Conservation (phyloP, 2,329 filamentous ascomycete species). For the Exophiala calicioides region DNA sequence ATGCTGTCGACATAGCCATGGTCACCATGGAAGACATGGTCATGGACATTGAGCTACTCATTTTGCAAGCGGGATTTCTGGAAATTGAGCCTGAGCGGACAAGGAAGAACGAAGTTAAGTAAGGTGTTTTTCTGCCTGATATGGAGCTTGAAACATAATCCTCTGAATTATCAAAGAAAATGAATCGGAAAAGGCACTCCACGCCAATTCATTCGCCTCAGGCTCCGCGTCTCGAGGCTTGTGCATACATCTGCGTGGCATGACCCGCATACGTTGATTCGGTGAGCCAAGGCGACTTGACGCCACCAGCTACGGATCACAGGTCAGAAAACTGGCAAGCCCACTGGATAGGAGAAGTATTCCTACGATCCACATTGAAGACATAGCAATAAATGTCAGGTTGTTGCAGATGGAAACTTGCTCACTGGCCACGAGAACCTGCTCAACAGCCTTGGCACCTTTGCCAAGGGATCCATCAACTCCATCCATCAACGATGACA, state of each 20-base stretch:
- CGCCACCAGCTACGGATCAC: too few species aligned
- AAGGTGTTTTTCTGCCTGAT: too few species aligned
- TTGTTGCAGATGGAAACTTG: constrained; percentile 14
- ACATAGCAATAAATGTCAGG: background rate
- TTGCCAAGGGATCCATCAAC: background rate
- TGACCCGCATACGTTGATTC: background rate
- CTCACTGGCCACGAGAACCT: constrained; percentile 22
- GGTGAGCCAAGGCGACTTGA: too few species aligned
- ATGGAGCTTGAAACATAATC: too few species aligned
- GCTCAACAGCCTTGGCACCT: constrained; percentile 23
- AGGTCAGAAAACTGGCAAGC: background rate
- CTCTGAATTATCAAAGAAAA: too few species aligned
- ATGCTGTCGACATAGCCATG: constrained; percentile 13
- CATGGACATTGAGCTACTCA: constrained; percentile 14
- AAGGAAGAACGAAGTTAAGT: too few species aligned
- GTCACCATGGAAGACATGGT: constrained; percentile 15
- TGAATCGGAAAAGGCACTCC: too few species aligned
- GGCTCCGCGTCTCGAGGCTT: too few species aligned
- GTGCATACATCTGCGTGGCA: background rate
- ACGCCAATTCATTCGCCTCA: too few species aligned
- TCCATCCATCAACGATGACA: too few species aligned
- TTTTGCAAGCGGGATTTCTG: background rate
- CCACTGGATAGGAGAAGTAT: background rate
- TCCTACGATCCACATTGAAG: background rate
- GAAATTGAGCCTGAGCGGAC: too few species aligned